Base-by-base conservation (phyloP, 768 basidiomycete genomes). In the Mycena kentingensis region DNA sequence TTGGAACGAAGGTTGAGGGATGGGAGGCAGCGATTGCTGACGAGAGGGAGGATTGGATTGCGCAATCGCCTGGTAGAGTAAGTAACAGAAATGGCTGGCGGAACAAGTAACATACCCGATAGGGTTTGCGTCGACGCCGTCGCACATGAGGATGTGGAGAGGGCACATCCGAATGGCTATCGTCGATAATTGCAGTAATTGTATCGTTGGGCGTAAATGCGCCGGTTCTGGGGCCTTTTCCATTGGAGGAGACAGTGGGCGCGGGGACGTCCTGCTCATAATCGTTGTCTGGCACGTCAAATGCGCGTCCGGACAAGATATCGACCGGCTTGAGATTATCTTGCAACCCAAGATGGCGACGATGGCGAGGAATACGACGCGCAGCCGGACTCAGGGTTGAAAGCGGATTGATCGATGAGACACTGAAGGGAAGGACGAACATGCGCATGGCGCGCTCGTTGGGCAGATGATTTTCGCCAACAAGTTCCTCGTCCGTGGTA, bases 401-500 rank as follows among this genome's bases (percentile, higher is more conserved):
- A 63, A 85, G 69, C 44, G 88, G 89, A 53, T 90, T 79, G 69
- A 90, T 86, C 11, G 82, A 80, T 24, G 81, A 80, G 35, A 87
- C 77, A 18, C 75, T 77, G 52, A 73, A 67, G 7, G 89, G 90
- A 58, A 84, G 79, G 60, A 74, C 80, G 73, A 90, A 88, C 38
- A 88, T 73, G 53, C 76, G 73, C 82, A 90, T 87, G 21, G 87
- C 87, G 49, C 82, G 82, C n/a, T 82, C 81, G 50, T 88, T 91
- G 24, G 84, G 87, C 5, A 89, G 73, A 49, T 85, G 83, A 54
- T 83, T 79, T 8, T 82, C 79, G 48, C 86, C 88, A n/a, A 91
- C 84, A 45, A 91, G 82, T 55, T 93, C 89, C 56, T 90, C 87
- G 63, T 91, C 90, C 2, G 90, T 91, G 3, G 89, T 89, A 57